Conservation (phyloP, 78 protist genomes). For the Dictyostelium discoideum region DNA sequence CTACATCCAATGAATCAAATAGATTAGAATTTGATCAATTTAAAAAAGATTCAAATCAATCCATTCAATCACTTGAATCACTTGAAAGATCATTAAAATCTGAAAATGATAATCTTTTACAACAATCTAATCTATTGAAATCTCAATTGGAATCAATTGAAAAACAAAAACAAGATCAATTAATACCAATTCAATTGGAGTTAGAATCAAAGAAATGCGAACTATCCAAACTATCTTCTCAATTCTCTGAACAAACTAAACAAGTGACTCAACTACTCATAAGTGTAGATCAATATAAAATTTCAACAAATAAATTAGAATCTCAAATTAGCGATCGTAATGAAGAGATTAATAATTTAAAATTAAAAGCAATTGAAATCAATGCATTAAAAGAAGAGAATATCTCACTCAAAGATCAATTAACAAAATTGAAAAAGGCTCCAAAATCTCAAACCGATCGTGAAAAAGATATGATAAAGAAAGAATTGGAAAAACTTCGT, state of each 20-base stretch:
- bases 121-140: background rate
- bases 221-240: background rate
- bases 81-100: background rate
- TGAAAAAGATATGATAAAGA: conserved; percentile 16
- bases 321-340: background rate
- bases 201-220: background rate
- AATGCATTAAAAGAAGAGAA: background rate
- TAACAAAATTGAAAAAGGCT: background rate
- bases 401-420: background rate
- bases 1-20: background rate
- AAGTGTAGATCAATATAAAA: conserved; percentile 3
- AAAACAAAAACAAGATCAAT: background rate
- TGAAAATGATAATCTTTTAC: background rate
- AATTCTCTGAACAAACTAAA: background rate
- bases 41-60: background rate
- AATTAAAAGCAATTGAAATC: background rate
- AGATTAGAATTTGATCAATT: background rate
- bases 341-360: background rate
- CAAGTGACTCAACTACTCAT: conserved; percentile 2
- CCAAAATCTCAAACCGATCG: conserved; percentile 16
- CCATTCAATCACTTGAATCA: background rate
- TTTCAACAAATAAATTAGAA: background rate
- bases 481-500: conserved; percentile 24
- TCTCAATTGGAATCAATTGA: background rate
- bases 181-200: background rate